Evolutionary conservation across 2,329 filamentous ascomycete species (phyloP).

Genomic region (Knufia petricola): DNA sequence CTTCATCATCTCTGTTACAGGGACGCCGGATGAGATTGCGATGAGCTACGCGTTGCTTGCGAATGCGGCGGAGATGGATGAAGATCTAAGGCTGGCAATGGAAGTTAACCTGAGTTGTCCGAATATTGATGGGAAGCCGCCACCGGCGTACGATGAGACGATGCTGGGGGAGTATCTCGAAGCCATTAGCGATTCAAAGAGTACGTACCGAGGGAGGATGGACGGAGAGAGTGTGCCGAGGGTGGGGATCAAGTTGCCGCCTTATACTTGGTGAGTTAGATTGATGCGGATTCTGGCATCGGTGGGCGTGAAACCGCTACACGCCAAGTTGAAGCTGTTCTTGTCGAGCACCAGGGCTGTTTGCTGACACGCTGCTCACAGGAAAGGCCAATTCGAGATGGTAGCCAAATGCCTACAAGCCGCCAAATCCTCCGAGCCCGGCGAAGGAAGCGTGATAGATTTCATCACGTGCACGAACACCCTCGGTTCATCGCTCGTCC

Average conservation of each 20-base stretch:
- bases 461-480: constrained; percentile 71
- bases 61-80: constrained; percentile 30
- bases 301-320: too few species aligned
- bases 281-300: too few species aligned
- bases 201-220: constrained; percentile 19
- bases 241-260: constrained; percentile 64
- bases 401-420: constrained; percentile 44
- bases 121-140: constrained; percentile 59
- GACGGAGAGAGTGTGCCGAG: constrained; percentile 34
- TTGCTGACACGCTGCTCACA: not conserved
- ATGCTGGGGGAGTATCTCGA: constrained; percentile 48
- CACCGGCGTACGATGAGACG: constrained; percentile 56
- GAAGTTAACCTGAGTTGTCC: constrained; percentile 73
- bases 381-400: constrained; percentile 45
- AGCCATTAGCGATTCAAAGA: constrained; percentile 33
- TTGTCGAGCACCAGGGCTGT: not conserved
- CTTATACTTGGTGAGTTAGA: constrained; percentile 54
- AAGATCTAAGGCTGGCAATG: constrained; percentile 49
- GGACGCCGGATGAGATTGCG: constrained; percentile 47
- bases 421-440: constrained; percentile 17
- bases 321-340: too few species aligned
- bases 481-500: constrained; percentile 57
- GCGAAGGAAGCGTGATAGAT: constrained; percentile 18
- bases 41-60: constrained; percentile 46
- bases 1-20: constrained; percentile 59